Base-by-base conservation (phyloP, 1,284 basidiomycete genomes). In the Cystobasidiaceae sp. region DNA sequence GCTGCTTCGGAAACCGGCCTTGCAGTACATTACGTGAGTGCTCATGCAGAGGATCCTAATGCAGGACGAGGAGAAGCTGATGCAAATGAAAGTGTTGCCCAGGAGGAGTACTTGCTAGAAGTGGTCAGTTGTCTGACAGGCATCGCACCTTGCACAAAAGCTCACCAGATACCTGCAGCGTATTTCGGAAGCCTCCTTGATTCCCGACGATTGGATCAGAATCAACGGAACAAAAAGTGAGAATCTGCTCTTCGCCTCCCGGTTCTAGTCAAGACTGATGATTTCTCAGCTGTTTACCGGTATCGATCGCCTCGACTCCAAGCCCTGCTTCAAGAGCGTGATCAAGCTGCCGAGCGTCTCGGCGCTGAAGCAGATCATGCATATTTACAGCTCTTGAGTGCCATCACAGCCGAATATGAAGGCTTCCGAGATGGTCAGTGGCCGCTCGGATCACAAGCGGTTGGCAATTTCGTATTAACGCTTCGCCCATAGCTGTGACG, bases 131-230 rank as follows among this genome's bases (percentile, higher is more conserved):
- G 13, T 0, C n/a, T 13, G 7, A 11, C 17, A 21, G 3, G n/a
- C 21, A 23, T 13, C 11, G 30, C 19, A 56, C 25, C 43, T 15
- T 17, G 27, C n/a, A 50, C 11, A 33, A 63, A 68, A 68, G 37
- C 48, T 63, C 21, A 56, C 17, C 25, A 58, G 52, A 23, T 46
- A 62, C 61, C 88, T 93, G 75, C 79, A 96, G 17, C 85, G 86
- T 54, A 85, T 84, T 54, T 81, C 80, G 6, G 89, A 90, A 49
- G 85, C 86, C 13, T 83, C 83, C 9, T 52, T 69, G 11, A 84
- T 91, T 2, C 94, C 94, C 0, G 81, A 83, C 4, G 82, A 83
- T 63, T 98, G 93, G 93, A 79, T 84, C 49, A 79, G 88, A 39
- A 81, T 93, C 52, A 89, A 44, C 67, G 90, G 88, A 45, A 97